Percentiles rank a stretch among this genome's conserved stretches.
These are phyloP conservation scores for Yarrowia divulgata DNA, from an alignment of 805 yeast genomes.

Conservation along the genomic window DNA sequence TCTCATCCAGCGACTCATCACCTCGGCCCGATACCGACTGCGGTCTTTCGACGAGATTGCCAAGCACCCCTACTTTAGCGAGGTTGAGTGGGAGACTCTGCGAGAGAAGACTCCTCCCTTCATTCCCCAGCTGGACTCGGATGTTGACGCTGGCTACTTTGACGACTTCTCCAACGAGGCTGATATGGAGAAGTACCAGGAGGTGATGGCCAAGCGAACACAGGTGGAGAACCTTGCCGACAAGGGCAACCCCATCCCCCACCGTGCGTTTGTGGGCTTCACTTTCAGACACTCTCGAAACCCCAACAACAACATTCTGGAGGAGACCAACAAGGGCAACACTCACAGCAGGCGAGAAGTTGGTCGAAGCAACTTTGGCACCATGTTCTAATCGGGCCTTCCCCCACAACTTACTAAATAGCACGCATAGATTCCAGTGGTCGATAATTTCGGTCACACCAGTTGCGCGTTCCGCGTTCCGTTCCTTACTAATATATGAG, in stretches of 20 bases:
- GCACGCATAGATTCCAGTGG: slow-evolving; percentile 19
- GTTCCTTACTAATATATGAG: slow-evolving; percentile 26
- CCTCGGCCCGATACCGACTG: slow-evolving; percentile 77
- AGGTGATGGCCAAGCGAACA: slow-evolving; percentile 90
- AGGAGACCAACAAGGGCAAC: slow-evolving; percentile 36
- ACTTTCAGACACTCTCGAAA: slow-evolving; percentile 82
- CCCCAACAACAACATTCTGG: slow-evolving; percentile 30
- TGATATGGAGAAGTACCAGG: slow-evolving; percentile 97
- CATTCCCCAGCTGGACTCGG: slow-evolving; percentile 95
- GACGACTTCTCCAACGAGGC: slow-evolving; percentile 97
- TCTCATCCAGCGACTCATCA: slow-evolving; percentile 76
- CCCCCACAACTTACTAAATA: slow-evolving; percentile 6
- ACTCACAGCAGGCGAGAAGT: slow-evolving; percentile 18
- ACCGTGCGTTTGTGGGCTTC: slow-evolving; percentile 86
- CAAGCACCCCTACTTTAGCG: slow-evolving; percentile 80
- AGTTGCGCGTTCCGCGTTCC: slow-evolving; percentile 2
- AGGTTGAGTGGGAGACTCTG: slow-evolving; percentile 77
- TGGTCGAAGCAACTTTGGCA: slow-evolving; percentile 33
- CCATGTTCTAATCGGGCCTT: slow-evolving; percentile 28
- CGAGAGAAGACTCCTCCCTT: slow-evolving; percentile 87
- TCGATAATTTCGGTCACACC: neutral
- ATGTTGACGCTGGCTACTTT: slow-evolving; percentile 97
- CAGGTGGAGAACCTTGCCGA: slow-evolving; percentile 84
- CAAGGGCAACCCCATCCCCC: slow-evolving; percentile 61
- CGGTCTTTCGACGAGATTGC: slow-evolving; percentile 82